A percentile compares a stretch with the other conserved stretches of the same genome.
These are phyloP conservation scores for Leccinum truebloodii DNA, from an alignment of 768 basidiomycete genomes.

Conservation along the genomic window DNA sequence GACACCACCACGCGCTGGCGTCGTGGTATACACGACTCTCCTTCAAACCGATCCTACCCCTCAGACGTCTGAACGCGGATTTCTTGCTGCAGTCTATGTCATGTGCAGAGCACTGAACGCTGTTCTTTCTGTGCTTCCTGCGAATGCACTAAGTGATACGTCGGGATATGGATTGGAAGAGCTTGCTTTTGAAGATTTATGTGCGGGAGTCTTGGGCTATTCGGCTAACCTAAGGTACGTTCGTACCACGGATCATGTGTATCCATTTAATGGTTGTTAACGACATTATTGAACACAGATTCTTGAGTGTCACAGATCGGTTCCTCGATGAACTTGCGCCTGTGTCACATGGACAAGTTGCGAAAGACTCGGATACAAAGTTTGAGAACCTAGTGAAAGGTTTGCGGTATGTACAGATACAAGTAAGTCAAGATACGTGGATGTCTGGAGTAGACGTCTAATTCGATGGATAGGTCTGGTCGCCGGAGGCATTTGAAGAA, in stretches of 20 bases:
- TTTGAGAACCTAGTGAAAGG: slow-evolving; percentile 36
- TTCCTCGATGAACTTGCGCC: slow-evolving; percentile 81
- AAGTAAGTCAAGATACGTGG: slow-evolving; percentile 43
- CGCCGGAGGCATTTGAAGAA: slow-evolving; percentile 90
- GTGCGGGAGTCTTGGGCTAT: slow-evolving; percentile 81
- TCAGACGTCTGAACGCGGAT: slow-evolving; percentile 59
- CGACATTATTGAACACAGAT: slow-evolving; percentile 44
- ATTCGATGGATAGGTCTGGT: slow-evolving; percentile 69
- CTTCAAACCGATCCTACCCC: slow-evolving; percentile 37
- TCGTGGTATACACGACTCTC: slow-evolving; percentile 67
- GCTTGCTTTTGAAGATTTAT: slow-evolving; percentile 84
- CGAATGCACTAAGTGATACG: slow-evolving; percentile 75
- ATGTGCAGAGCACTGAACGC: slow-evolving; percentile 86
- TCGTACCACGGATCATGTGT: neutral
- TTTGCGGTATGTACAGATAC: slow-evolving; percentile 79
- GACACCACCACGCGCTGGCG: slow-evolving; percentile 90
- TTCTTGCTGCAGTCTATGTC: slow-evolving; percentile 85
- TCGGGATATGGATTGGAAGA: slow-evolving; percentile 84
- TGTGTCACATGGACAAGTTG: slow-evolving; percentile 69
- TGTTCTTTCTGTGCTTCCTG: slow-evolving; percentile 69
- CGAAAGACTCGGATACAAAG: slow-evolving; percentile 71
- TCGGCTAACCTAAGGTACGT: slow-evolving; percentile 77
- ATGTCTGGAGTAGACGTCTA: neutral
- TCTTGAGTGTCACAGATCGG: slow-evolving; percentile 89
- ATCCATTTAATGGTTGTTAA: neutral